Conservation (phyloP, 306 rosid genomes). For the Citrullus colocynthis region DNA sequence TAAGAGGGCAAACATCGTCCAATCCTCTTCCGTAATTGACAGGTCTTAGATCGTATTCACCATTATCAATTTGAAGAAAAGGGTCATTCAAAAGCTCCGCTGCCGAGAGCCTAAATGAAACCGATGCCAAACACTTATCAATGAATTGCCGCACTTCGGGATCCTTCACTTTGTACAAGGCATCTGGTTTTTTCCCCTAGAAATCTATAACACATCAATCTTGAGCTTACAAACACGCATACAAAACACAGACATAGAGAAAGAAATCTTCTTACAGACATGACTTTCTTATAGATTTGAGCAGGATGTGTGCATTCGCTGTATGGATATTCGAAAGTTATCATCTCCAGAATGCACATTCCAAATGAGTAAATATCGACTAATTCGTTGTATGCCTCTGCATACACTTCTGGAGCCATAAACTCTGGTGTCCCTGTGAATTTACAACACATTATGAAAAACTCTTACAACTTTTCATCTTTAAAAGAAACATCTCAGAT, state of each 20-base stretch:
- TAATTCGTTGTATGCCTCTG: slow-evolving; percentile 81
- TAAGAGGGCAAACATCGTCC: slow-evolving; percentile 23
- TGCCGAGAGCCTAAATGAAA: slow-evolving; percentile 65
- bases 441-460: background rate
- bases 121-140: slow-evolving; percentile 84
- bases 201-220: slow-evolving; percentile 14
- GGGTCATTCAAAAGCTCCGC: slow-evolving; percentile 72
- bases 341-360: slow-evolving; percentile 93
- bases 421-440: slow-evolving; percentile 84
- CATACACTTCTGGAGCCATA: slow-evolving; percentile 98
- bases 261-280: slow-evolving; percentile 55
- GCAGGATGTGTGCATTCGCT: slow-evolving; percentile 95
- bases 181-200: slow-evolving; percentile 88
- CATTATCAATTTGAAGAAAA: slow-evolving; percentile 57
- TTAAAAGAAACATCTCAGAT: background rate
- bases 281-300: slow-evolving; percentile 92
- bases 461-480: background rate
- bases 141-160: slow-evolving; percentile 70
- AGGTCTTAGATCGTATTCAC: slow-evolving; percentile 47
- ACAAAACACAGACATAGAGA: background rate
- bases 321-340: slow-evolving; percentile 88
- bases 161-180: slow-evolving; percentile 78
- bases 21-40: slow-evolving; percentile 8
- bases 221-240: background rate
- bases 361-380: slow-evolving; percentile 96